Evolutionary conservation across 2,329 filamentous ascomycete species (phyloP).

Genomic region (Calonectria leucothoes): DNA sequence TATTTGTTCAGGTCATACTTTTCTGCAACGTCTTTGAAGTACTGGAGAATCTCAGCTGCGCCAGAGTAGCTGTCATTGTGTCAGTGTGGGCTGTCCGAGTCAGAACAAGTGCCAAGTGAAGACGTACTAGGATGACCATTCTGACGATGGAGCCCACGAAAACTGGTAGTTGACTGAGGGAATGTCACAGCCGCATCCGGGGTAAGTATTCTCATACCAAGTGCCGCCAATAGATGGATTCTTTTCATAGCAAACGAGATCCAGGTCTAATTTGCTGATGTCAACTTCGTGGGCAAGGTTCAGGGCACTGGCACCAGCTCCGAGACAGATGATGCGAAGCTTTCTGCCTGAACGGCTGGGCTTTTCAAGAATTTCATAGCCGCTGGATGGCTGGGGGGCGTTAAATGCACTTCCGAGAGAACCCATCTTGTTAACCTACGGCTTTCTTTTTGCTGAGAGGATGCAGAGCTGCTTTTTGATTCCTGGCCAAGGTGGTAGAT

Average conservation of each 20-base stretch:
- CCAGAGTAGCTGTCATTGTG: constrained; percentile 18
- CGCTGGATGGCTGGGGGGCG: not conserved
- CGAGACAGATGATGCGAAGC: constrained; percentile 43
- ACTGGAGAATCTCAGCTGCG: constrained; percentile 37
- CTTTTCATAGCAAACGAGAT: constrained; percentile 43
- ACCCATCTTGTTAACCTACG: not conserved
- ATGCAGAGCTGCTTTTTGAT: not conserved
- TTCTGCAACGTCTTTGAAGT: constrained; percentile 39
- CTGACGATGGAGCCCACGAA: constrained; percentile 25
- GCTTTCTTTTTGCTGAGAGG: not conserved
- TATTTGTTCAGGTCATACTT: constrained; percentile 36
- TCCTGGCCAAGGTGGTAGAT: not conserved
- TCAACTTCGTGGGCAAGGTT: constrained; percentile 41
- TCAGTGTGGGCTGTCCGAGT: not conserved
- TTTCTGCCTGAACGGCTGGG: constrained; percentile 37
- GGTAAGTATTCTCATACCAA: constrained; percentile 38
- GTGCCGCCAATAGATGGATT: constrained; percentile 36
- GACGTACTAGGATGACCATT: constrained; percentile 26
- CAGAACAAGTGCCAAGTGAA: too few species aligned
- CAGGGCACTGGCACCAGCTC: constrained; percentile 45
- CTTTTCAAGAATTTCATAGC: constrained; percentile 39
- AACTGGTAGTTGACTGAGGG: constrained; percentile 39
- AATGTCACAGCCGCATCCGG: constrained; percentile 38
- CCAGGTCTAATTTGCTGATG: constrained; percentile 32
- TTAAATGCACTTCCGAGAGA: not conserved